These are phyloP conservation scores for Penicillium pulvis DNA, from an alignment of 495 filamentous ascomycete species.

Conservation along the genomic window DNA sequence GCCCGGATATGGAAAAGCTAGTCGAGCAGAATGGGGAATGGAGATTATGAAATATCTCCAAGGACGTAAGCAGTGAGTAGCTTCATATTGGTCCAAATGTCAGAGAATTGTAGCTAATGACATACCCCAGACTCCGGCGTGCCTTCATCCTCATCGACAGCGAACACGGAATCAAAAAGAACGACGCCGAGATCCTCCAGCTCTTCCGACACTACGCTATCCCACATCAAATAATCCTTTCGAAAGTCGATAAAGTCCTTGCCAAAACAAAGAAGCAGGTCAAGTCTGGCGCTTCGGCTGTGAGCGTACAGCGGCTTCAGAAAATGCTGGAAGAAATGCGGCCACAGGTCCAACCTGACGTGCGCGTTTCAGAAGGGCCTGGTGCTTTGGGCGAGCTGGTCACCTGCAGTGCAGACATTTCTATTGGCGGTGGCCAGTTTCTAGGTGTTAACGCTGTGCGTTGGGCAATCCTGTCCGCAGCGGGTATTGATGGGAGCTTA, in stretches of 20 bases:
- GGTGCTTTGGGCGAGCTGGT: constrained; percentile 54
- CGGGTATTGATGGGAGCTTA: constrained; percentile 48
- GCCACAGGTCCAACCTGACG: constrained; percentile 36
- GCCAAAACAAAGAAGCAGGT: constrained; percentile 34
- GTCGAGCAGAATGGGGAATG: constrained; percentile 74
- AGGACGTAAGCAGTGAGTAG: constrained; percentile 62
- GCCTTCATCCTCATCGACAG: constrained; percentile 84
- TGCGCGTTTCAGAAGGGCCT: constrained; percentile 35
- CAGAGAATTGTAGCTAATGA: no score
- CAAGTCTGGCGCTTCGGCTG: constrained; percentile 32
- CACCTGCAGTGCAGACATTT: constrained; percentile 44
- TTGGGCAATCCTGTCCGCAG: constrained; percentile 54
- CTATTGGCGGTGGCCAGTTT: constrained; percentile 32
- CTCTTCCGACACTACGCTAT: constrained; percentile 64
- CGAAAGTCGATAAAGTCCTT: constrained; percentile 72
- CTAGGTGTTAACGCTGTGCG: constrained; percentile 50
- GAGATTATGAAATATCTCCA: constrained; percentile 85
- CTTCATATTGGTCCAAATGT: no score
- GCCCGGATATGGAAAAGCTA: constrained; percentile 89
- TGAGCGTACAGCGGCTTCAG: constrained; percentile 34
- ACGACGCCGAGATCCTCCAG: constrained; percentile 65
- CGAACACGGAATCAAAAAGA: constrained; percentile 74
- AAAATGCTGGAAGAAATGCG: constrained; percentile 28
- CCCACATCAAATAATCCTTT: constrained; percentile 76
- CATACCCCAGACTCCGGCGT: constrained; percentile 56